These are phyloP conservation scores for Sphaerobolus stellatus DNA, from an alignment of 1,284 basidiomycete genomes.

Conservation along the genomic window DNA sequence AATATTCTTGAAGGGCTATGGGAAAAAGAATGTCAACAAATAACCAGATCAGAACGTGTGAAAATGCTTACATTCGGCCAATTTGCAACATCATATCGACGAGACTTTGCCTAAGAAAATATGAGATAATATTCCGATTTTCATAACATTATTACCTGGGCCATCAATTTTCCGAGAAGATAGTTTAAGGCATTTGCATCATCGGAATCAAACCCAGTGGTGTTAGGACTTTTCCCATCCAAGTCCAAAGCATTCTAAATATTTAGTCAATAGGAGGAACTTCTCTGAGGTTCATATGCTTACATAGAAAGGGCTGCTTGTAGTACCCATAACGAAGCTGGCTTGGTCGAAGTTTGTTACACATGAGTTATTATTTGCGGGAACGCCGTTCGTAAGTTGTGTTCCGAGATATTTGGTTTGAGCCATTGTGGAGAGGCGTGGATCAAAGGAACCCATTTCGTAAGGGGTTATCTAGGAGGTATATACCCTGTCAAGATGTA, in stretches of 20 bases:
- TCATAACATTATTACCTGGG: background rate
- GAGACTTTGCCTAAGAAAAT: background rate
- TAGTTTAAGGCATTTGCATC: background rate
- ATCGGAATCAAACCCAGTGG: background rate
- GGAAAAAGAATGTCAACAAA: slow-evolving; percentile 43
- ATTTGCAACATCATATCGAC: slow-evolving; percentile 56
- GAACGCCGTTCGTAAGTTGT: slow-evolving; percentile 48
- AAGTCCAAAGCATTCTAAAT: background rate
- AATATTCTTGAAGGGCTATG: slow-evolving; percentile 3
- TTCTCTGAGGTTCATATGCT: slow-evolving; percentile 13
- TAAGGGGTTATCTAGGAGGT: slow-evolving; percentile 56
- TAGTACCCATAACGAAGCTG: slow-evolving; percentile 63
- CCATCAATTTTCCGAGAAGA: background rate
- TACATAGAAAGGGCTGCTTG: slow-evolving; percentile 64
- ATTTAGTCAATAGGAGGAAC: too few species aligned
- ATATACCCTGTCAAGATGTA: background rate
- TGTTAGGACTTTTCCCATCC: background rate
- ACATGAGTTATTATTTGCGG: slow-evolving; percentile 52
- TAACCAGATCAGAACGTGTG: background rate
- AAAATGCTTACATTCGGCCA: slow-evolving; percentile 53
- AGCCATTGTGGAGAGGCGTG: slow-evolving; percentile 57
- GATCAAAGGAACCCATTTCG: slow-evolving; percentile 70
- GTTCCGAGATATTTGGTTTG: slow-evolving; percentile 62
- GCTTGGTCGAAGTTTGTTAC: slow-evolving; percentile 66
- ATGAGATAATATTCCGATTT: background rate